Evolutionary conservation across 768 basidiomycete genomes (phyloP).

Genomic region (Obba rivulosa): DNA sequence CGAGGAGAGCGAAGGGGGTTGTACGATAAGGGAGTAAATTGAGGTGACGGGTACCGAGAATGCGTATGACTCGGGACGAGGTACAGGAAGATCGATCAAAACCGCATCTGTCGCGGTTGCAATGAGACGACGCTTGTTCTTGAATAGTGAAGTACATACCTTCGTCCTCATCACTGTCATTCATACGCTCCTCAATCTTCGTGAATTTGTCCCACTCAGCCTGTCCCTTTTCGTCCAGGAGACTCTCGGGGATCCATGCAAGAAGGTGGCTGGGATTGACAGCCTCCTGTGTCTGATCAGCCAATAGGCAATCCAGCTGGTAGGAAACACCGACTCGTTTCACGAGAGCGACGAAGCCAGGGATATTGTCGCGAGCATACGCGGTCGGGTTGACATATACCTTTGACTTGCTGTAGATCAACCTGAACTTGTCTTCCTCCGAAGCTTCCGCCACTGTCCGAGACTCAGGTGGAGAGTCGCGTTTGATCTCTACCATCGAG

Average conservation of each 20-base stretch:
- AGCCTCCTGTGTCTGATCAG: conserved; percentile 49
- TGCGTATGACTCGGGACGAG: conserved; percentile 85
- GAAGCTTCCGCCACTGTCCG: conserved; percentile 9
- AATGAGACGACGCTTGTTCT: conserved; percentile 2
- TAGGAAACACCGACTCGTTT: conserved; percentile 59
- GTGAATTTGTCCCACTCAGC: conserved; percentile 90
- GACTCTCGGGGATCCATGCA: conserved; percentile 89
- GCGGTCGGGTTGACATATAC: conserved; percentile 95
- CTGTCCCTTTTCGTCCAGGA: conserved; percentile 77
- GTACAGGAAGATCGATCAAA: conserved; percentile 78
- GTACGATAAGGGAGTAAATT: conserved; percentile 84
- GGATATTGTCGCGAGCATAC: conserved; percentile 88
- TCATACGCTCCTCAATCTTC: conserved; percentile 68
- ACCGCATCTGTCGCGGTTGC: conserved; percentile 55
- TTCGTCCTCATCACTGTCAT: conserved; percentile 62
- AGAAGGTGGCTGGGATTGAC: conserved; percentile 73
- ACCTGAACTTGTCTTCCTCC: conserved; percentile 52
- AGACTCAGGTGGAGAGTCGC: conserved; percentile 5
- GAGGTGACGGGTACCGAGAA: conserved; percentile 91
- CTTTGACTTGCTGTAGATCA: conserved; percentile 89
- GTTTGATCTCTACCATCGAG: conserved; percentile 28
- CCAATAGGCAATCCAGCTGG: conserved; percentile 5
- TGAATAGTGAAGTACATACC: conserved; percentile 38
- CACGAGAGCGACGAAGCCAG: conserved; percentile 89
- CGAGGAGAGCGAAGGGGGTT: conserved; percentile 77